These are phyloP conservation scores for Dendrobium catenatum DNA, from an alignment of 106 monocot species.

Conservation along the genomic window DNA sequence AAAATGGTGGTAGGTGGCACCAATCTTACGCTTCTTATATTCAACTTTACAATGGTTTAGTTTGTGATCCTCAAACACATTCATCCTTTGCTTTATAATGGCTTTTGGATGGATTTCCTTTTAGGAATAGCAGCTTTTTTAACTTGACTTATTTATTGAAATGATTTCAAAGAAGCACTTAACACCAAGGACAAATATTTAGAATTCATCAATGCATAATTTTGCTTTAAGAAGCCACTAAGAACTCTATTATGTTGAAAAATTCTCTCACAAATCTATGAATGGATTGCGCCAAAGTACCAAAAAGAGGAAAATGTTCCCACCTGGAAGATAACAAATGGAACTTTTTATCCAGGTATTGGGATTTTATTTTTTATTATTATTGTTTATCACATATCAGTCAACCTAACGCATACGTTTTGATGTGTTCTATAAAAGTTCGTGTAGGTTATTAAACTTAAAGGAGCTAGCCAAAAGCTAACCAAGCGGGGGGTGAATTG, in stretches of 20 bases:
- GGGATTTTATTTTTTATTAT: too few species aligned
- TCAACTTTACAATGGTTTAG: not conserved
- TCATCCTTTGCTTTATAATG: not conserved
- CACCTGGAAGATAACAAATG: too few species aligned
- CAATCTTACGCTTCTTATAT: not conserved
- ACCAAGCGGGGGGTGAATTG: too few species aligned
- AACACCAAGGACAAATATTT: not conserved
- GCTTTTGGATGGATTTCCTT: not conserved
- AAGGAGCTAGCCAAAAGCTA: too few species aligned
- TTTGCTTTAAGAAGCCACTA: not conserved
- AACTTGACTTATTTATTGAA: not conserved
- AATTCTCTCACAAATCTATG: not conserved
- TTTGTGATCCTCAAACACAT: not conserved
- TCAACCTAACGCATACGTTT: too few species aligned
- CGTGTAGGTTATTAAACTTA: too few species aligned
- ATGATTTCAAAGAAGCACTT: not conserved
- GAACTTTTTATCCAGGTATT: too few species aligned
- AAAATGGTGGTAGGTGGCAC: not conserved
- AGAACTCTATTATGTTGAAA: not conserved
- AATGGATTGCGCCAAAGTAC: slow-evolving; percentile 20
- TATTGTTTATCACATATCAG: too few species aligned
- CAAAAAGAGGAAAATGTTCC: slow-evolving; percentile 16
- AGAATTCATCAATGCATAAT: not conserved
- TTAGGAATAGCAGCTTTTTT: not conserved
- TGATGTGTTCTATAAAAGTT: too few species aligned